These are phyloP conservation scores for Leccinum aurantiacum DNA, from an alignment of 768 basidiomycete genomes.

Conservation along the genomic window DNA sequence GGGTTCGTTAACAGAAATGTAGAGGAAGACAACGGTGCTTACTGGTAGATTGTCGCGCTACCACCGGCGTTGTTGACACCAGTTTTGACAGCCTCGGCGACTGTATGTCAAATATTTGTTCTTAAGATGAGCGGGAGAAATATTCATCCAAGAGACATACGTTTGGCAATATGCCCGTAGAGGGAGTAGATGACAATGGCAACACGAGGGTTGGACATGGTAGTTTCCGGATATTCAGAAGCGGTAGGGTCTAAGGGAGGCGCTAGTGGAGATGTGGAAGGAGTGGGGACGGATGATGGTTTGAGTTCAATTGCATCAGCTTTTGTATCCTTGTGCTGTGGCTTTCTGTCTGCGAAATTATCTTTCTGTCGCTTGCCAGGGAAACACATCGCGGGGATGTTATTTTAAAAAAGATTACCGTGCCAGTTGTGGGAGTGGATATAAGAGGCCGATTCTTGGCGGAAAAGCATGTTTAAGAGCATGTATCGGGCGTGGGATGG, in stretches of 20 bases:
- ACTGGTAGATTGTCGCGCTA: constrained; percentile 47
- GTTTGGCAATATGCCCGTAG: constrained; percentile 48
- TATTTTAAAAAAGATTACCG: neutral
- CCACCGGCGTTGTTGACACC: constrained; percentile 46
- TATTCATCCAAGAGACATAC: constrained; percentile 30
- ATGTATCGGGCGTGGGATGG: constrained; percentile 28
- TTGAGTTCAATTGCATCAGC: constrained; percentile 2
- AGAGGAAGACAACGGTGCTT: constrained; percentile 11
- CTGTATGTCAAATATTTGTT: constrained; percentile 9
- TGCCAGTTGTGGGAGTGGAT: constrained; percentile 10
- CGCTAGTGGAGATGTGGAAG: constrained; percentile 3
- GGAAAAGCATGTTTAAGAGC: neutral
- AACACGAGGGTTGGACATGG: constrained; percentile 35
- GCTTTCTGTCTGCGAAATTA: constrained; percentile 32
- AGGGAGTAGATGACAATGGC: constrained; percentile 51
- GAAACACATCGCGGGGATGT: constrained; percentile 36
- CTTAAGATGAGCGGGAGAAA: neutral
- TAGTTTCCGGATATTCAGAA: neutral
- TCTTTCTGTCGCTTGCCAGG: constrained; percentile 38
- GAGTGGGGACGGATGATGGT: constrained; percentile 5
- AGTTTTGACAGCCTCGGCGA: constrained; percentile 37
- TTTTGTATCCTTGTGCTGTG: constrained; percentile 17
- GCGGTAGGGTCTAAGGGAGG: neutral
- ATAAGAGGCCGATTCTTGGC: constrained; percentile 1
- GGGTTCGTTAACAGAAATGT: neutral